Evolutionary conservation across 2,329 filamentous ascomycete genomes (phyloP).

Genomic region (Parasarocladium wereldwijsianum): DNA sequence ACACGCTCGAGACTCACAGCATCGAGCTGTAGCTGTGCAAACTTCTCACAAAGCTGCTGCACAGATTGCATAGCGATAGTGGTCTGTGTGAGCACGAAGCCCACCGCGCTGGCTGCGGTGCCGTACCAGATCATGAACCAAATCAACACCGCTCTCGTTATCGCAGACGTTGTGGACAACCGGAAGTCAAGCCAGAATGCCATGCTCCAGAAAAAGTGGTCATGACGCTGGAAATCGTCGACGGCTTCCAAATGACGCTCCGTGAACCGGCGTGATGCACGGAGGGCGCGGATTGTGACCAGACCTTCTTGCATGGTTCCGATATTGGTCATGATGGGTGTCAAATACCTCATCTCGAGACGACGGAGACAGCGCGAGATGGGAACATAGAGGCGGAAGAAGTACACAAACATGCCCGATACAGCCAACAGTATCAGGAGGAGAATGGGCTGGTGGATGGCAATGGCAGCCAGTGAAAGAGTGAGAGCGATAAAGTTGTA

Average conservation of each 20-base stretch:
- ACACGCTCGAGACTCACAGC: conserved; percentile 84
- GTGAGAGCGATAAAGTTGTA: conserved; percentile 58
- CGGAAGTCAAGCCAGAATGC: conserved; percentile 76
- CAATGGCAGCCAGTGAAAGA: conserved; percentile 63
- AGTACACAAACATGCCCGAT: conserved; percentile 52
- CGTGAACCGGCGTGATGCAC: conserved; percentile 66
- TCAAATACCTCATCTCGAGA: conserved; percentile 80
- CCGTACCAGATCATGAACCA: conserved; percentile 58
- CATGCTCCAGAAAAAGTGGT: conserved; percentile 88
- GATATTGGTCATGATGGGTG: conserved; percentile 83
- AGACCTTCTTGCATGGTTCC: conserved; percentile 75
- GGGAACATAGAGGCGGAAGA: conserved; percentile 66
- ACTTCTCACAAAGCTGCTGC: conserved; percentile 54
- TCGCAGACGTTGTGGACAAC: conserved; percentile 45
- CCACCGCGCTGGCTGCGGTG: conserved; percentile 65
- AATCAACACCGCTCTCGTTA: conserved; percentile 61
- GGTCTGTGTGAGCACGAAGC: conserved; percentile 58
- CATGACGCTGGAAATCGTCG: conserved; percentile 84
- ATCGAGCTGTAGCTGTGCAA: conserved; percentile 79
- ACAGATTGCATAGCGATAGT: conserved; percentile 20
- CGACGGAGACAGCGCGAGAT: conserved; percentile 71
- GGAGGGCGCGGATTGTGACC: conserved; percentile 74
- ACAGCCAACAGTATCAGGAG: conserved; percentile 56
- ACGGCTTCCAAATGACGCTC: conserved; percentile 65
- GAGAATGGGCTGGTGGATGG: conserved; percentile 63